These are phyloP conservation scores for Botrytis galanthina DNA, from an alignment of 2,329 filamentous ascomycete species.

Conservation along the genomic window DNA sequence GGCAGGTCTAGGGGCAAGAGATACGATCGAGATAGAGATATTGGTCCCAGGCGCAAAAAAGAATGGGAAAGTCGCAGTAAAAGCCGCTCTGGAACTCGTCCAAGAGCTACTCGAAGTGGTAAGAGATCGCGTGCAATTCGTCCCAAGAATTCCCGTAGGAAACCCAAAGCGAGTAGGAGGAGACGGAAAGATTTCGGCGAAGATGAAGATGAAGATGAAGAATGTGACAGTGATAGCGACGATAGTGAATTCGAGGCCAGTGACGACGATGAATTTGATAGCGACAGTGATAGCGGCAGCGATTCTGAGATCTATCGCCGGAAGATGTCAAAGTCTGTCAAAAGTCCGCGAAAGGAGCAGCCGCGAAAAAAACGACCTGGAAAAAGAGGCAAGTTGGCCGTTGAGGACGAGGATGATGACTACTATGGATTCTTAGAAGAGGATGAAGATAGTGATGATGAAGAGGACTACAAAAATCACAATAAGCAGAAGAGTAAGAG, in stretches of 20 bases:
- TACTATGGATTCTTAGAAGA: neutral
- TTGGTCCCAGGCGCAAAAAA: neutral
- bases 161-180: neutral
- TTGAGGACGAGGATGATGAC: neutral
- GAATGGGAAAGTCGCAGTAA: neutral
- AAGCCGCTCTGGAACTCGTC: neutral
- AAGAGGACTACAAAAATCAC: neutral
- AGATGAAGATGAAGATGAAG: neutral
- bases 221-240: slow-evolving; percentile 9
- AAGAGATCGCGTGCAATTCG: neutral
- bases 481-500: neutral
- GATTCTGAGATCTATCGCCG: neutral
- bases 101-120: neutral
- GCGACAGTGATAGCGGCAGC: neutral
- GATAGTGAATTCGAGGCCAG: neutral
- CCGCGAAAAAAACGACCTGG: neutral
- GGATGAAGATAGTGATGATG: neutral
- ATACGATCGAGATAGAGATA: neutral
- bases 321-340: neutral
- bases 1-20: neutral
- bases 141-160: neutral
- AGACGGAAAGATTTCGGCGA: neutral
- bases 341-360: neutral
- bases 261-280: neutral
- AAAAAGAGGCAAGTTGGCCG: neutral